These are phyloP conservation scores for Gremmenia infestans DNA, from an alignment of 2,329 filamentous ascomycete genomes.

Conservation along the genomic window DNA sequence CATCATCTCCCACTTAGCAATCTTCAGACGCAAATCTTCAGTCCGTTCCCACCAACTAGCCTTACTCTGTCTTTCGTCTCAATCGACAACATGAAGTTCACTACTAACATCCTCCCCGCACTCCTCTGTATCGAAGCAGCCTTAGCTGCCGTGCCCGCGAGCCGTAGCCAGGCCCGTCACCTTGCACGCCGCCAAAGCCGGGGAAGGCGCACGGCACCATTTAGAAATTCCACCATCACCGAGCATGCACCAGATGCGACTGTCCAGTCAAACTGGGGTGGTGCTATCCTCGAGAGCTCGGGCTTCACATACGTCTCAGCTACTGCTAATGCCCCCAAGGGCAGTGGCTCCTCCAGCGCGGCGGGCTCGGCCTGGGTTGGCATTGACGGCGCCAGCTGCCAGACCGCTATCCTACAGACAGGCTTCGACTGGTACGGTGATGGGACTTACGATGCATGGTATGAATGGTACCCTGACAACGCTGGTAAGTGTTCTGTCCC, in stretches of 20 bases:
- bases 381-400: slow-evolving; percentile 54
- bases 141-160: too few relatives aligned
- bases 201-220: neutral
- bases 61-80: too few relatives aligned
- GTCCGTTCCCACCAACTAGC: too few relatives aligned
- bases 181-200: neutral
- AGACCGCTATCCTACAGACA: slow-evolving; percentile 37
- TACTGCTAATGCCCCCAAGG: neutral
- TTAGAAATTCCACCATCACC: neutral
- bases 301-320: neutral
- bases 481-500: neutral
- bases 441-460: neutral
- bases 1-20: too few relatives aligned
- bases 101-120: too few relatives aligned
- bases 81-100: too few relatives aligned
- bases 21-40: too few relatives aligned
- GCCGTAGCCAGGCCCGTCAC: neutral
- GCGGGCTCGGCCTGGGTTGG: slow-evolving; percentile 47
- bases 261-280: neutral
- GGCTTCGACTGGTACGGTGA: neutral
- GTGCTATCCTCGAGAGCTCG: neutral
- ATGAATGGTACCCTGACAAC: neutral
- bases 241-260: neutral
- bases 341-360: slow-evolving; percentile 11
- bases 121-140: too few relatives aligned